A percentile compares a stretch with the other conserved stretches of the same genome.
Evolutionary conservation across 495 filamentous ascomycete genomes (phyloP).

Genomic region (Amniculicola lignicola): DNA sequence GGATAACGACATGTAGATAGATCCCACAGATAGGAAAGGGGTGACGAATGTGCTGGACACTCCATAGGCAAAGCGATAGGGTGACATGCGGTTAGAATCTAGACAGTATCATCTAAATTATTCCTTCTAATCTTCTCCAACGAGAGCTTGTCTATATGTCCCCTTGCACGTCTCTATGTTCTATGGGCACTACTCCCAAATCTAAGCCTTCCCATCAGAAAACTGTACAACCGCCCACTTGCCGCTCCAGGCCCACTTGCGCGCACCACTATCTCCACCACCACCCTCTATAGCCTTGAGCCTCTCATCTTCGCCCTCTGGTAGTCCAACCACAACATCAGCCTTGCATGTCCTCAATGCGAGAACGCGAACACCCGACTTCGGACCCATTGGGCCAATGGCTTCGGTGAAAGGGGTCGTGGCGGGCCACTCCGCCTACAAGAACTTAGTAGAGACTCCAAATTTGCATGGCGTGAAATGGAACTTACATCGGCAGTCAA

Average conservation of each 20-base stretch:
- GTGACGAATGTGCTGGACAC: no score
- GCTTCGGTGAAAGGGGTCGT: slow-evolving; percentile 82
- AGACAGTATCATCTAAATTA: no score
- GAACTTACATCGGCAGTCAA: slow-evolving; percentile 75
- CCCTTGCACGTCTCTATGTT: no score
- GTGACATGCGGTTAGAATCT: no score
- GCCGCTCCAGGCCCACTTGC: slow-evolving; percentile 96
- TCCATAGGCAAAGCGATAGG: no score
- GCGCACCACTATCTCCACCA: slow-evolving; percentile 62
- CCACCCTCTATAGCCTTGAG: slow-evolving; percentile 65
- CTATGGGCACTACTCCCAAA: no score
- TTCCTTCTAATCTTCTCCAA: no score
- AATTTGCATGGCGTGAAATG: neutral
- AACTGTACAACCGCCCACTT: slow-evolving; percentile 97
- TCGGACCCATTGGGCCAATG: slow-evolving; percentile 79
- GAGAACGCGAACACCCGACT: slow-evolving; percentile 75
- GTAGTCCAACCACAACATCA: slow-evolving; percentile 89
- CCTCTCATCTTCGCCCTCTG: slow-evolving; percentile 73
- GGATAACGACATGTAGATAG: no score
- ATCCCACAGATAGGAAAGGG: no score
- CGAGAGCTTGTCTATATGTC: no score
- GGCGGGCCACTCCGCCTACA: slow-evolving; percentile 76
- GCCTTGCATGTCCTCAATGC: slow-evolving; percentile 93
- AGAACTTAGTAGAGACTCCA: slow-evolving; percentile 15
- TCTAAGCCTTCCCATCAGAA: slow-evolving; percentile 63